Conservation (phyloP, 139 green algal species). For the Picochlorum sp. region DNA sequence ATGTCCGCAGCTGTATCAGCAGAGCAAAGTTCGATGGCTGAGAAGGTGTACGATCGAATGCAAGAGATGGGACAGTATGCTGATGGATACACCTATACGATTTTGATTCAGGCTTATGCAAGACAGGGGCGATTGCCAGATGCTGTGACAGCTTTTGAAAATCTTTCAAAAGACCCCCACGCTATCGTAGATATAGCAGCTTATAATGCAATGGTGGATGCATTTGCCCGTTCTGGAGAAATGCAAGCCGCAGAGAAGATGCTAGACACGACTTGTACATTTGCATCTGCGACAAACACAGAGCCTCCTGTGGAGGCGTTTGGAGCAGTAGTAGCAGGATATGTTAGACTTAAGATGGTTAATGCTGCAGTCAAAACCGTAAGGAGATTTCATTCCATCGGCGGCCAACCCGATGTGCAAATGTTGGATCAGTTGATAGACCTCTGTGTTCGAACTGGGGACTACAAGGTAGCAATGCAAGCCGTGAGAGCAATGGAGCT, state of each 20-base stretch:
- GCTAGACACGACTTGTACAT: conserved; percentile 12
- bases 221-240: conserved; percentile 31
- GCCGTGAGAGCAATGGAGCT: conserved; percentile 52
- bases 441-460: conserved; percentile 25
- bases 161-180: conserved; percentile 26
- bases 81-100: conserved; percentile 33
- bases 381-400: conserved; percentile 37
- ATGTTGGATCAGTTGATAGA: conserved; percentile 53
- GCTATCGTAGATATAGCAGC: conserved; percentile 33
- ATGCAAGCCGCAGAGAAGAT: conserved; percentile 45
- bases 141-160: conserved; percentile 31
- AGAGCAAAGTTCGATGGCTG: conserved; percentile 16
- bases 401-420: conserved; percentile 37
- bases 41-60: conserved; percentile 20
- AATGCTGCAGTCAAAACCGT: conserved; percentile 27
- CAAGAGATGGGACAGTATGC: conserved; percentile 3
- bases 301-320: conserved; percentile 31
- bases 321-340: conserved; percentile 36
- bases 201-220: conserved; percentile 40
- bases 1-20: conserved; percentile 29
- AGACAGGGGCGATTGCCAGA: conserved; percentile 11
- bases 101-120: conserved; percentile 17
- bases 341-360: conserved; percentile 24
- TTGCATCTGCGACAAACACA: conserved; percentile 16
- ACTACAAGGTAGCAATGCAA: conserved; percentile 45